phyloP scores from a whole-genome alignment of 208 protist genomes.

The Leishmania martiniquensis region DNA sequence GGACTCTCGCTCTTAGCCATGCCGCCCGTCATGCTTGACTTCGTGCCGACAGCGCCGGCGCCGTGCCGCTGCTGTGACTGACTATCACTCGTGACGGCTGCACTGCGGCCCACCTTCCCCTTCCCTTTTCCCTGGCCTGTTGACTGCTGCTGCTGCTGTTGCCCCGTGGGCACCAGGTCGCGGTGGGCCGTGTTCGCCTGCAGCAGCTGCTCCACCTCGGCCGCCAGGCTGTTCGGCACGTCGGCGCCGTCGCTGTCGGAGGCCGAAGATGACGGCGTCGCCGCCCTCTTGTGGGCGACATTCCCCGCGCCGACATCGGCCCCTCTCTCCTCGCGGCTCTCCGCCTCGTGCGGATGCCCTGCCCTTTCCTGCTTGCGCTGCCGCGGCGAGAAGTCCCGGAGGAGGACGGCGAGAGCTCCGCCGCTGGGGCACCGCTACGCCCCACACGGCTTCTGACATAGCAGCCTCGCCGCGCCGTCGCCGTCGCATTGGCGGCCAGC shows the following conservation, averaged over 20 bases:
- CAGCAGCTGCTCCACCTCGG: slow-evolving; percentile 19
- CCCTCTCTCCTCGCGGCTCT: neutral
- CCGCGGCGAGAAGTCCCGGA: slow-evolving; percentile 67
- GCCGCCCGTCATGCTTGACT: too few species aligned
- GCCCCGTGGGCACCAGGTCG: neutral
- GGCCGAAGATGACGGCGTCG: neutral
- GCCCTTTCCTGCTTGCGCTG: slow-evolving; percentile 22
- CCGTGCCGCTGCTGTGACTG: neutral
- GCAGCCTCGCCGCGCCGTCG: neutral
- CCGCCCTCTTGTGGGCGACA: neutral
- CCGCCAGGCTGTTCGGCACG: slow-evolving; percentile 5
- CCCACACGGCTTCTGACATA: neutral
- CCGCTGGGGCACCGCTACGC: neutral
- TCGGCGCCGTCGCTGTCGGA: neutral
- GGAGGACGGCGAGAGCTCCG: neutral
- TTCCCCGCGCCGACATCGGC: neutral
- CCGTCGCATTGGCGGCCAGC: neutral
- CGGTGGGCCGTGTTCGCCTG: slow-evolving; percentile 7
- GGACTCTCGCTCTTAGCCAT: neutral
- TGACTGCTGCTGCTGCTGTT: slow-evolving; percentile 7
- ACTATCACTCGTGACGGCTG: neutral
- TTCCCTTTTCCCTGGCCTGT: neutral
- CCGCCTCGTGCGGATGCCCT: slow-evolving; percentile 8
- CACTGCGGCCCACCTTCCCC: neutral
- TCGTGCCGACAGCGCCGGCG: neutral